These are phyloP conservation scores for Effrenium voratum DNA, from an alignment of 73 alveolate genomes.

Conservation along the genomic window DNA sequence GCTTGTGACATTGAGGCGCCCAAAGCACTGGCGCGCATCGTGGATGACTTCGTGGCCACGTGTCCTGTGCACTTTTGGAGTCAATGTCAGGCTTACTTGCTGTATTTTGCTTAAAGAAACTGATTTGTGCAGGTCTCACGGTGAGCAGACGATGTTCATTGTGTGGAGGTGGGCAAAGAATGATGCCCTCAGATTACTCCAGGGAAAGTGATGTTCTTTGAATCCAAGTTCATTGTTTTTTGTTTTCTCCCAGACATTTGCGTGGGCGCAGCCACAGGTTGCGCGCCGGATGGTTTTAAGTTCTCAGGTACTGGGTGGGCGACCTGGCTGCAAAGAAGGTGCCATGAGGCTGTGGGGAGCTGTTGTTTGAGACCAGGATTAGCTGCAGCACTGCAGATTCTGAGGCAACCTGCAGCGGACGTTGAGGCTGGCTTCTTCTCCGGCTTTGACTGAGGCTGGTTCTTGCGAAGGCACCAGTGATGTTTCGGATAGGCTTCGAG, in stretches of 20 bases:
- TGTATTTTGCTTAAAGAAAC: background rate
- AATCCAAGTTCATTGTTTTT: too few relatives aligned
- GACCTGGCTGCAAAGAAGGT: background rate
- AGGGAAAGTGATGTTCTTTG: too few relatives aligned
- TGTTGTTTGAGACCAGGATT: background rate
- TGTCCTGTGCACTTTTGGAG: background rate
- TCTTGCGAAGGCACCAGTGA: too few relatives aligned
- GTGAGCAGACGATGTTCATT: too few relatives aligned
- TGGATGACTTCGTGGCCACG: constrained; percentile 4
- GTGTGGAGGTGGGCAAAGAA: too few relatives aligned
- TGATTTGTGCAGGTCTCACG: too few relatives aligned
- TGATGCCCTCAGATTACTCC: too few relatives aligned
- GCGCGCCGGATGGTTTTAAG: too few relatives aligned
- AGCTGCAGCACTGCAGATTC: background rate
- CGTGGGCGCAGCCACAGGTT: too few relatives aligned
- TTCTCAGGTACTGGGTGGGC: constrained; percentile 23
- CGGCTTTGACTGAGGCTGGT: background rate
- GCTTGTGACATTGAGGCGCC: constrained; percentile 14
- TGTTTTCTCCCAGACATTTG: too few relatives aligned
- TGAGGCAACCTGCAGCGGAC: constrained; percentile 1
- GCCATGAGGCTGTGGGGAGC: background rate
- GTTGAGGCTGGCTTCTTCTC: background rate
- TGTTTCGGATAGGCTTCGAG: too few relatives aligned
- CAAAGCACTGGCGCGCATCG: background rate
- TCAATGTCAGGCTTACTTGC: background rate